These are phyloP conservation scores for Serendipita indica DNA, from an alignment of 768 basidiomycete genomes.

Conservation along the genomic window DNA sequence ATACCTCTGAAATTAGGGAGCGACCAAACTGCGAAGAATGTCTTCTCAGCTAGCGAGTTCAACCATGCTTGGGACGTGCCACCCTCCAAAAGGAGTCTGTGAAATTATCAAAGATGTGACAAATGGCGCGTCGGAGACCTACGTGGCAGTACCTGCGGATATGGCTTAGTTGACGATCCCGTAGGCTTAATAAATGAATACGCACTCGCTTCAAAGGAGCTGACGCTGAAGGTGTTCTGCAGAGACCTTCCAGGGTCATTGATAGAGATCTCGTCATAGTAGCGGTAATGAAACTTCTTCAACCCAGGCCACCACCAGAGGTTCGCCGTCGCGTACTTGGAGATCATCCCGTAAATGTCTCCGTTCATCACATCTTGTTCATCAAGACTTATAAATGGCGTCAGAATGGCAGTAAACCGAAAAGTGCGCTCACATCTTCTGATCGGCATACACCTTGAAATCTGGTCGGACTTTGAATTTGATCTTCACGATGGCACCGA, in stretches of 20 bases:
- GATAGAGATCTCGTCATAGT: slow-evolving; percentile 11
- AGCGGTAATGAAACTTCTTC: slow-evolving; percentile 12
- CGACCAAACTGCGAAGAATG: slow-evolving; percentile 13
- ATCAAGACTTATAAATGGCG: slow-evolving; percentile 4
- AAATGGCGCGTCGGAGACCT: neutral
- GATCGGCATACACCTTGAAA: slow-evolving; percentile 14
- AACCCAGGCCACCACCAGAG: slow-evolving; percentile 15
- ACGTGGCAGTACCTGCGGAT: too few relatives aligned
- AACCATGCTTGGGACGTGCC: neutral
- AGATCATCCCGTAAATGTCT: slow-evolving; percentile 12
- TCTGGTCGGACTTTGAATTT: slow-evolving; percentile 12
- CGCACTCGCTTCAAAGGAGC: neutral
- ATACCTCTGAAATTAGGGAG: slow-evolving; percentile 13
- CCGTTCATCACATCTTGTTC: slow-evolving; percentile 13
- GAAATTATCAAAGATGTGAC: neutral
- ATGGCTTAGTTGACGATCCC: too few relatives aligned
- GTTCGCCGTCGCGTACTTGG: slow-evolving; percentile 13
- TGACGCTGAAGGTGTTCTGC: slow-evolving; percentile 7
- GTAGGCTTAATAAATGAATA: too few relatives aligned
- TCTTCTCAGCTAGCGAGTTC: slow-evolving; percentile 10
- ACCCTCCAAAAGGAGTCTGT: slow-evolving; percentile 9
- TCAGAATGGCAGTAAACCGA: neutral
- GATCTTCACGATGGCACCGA: slow-evolving; percentile 12
- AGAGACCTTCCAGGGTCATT: slow-evolving; percentile 9
- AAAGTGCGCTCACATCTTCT: slow-evolving; percentile 10